phyloP scores from a whole-genome alignment of 352 stramenopile species.

The Phytophthora uliginosa region DNA sequence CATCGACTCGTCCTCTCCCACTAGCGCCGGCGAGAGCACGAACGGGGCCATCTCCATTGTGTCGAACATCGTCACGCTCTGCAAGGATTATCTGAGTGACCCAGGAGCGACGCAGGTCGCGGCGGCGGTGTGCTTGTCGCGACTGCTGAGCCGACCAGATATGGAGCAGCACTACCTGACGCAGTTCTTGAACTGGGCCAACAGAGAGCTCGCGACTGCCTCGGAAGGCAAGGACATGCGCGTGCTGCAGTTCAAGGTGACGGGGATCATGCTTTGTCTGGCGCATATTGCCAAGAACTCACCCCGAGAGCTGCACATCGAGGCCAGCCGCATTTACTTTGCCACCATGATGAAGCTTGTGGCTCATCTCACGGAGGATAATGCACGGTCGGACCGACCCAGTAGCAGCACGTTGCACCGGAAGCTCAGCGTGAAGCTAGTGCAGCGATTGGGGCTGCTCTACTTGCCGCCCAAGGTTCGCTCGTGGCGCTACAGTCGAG shows the following conservation, averaged over 20 bases:
- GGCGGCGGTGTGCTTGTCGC: slow-evolving; percentile 95
- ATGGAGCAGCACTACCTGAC: slow-evolving; percentile 93
- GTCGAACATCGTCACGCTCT: slow-evolving; percentile 82
- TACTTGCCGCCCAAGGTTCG: slow-evolving; percentile 96
- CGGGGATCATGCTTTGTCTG: slow-evolving; percentile 84
- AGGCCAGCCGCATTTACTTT: slow-evolving; percentile 82
- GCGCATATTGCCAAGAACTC: slow-evolving; percentile 86
- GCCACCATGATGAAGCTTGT: slow-evolving; percentile 77
- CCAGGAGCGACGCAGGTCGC: slow-evolving; percentile 91
- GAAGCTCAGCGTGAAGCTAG: slow-evolving; percentile 98
- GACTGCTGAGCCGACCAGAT: slow-evolving; percentile 96
- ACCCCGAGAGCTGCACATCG: slow-evolving; percentile 75
- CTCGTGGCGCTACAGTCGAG: slow-evolving; percentile 97
- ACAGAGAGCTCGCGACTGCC: slow-evolving; percentile 61
- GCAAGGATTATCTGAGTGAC: slow-evolving; percentile 90
- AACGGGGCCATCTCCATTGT: slow-evolving; percentile 73
- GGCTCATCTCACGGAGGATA: slow-evolving; percentile 64
- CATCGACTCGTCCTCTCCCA: slow-evolving; percentile 92
- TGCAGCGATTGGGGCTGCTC: slow-evolving; percentile 95
- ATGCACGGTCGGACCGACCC: slow-evolving; percentile 42
- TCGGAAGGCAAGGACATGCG: slow-evolving; percentile 46
- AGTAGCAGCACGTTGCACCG: slow-evolving; percentile 89
- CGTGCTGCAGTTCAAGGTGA: slow-evolving; percentile 82
- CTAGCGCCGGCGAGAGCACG: slow-evolving; percentile 2
- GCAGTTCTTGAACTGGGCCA: slow-evolving; percentile 93